Conservation (phyloP, 148 eudicot species). For the Amaranthus hypochondriacus region DNA sequence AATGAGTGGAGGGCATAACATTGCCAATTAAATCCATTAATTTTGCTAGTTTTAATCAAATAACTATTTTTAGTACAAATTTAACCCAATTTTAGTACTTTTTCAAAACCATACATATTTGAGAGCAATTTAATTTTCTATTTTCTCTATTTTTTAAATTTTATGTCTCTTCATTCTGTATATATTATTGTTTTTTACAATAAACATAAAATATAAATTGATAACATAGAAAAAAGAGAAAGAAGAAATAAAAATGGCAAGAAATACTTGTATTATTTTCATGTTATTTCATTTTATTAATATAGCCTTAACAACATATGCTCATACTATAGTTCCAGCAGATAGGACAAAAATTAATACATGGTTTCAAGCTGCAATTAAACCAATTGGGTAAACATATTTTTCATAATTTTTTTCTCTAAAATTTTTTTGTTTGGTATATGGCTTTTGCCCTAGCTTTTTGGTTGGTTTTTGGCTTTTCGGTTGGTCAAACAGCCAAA, state of each 20-base stretch:
- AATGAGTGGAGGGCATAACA: too few relatives aligned
- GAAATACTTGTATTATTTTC: neutral
- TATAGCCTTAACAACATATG: neutral
- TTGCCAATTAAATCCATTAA: too few relatives aligned
- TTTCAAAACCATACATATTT: too few relatives aligned
- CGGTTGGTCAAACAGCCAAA: too few relatives aligned
- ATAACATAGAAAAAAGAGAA: neutral
- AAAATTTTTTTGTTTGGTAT: neutral
- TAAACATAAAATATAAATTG: neutral
- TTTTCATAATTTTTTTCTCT: neutral
- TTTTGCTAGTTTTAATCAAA: too few relatives aligned
- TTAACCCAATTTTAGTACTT: too few relatives aligned
- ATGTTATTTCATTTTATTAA: neutral
- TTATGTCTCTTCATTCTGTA: neutral
- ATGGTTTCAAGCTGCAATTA: constrained; percentile 37
- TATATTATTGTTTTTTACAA: too few relatives aligned
- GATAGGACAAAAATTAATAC: constrained; percentile 18
- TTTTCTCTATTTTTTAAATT: neutral
- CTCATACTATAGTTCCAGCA: constrained; percentile 30
- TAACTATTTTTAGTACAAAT: too few relatives aligned
- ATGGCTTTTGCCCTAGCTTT: neutral
- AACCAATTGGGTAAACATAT: constrained; percentile 6
- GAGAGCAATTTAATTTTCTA: neutral
- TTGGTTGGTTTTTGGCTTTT: too few relatives aligned
- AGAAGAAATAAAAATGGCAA: constrained; percentile 5